Percentiles rank a stretch among this genome's conserved stretches.
These are phyloP conservation scores for Apophysomyces trapeziformis DNA, from an alignment of 371 early-diverging fungal genomes.

Conservation along the genomic window DNA sequence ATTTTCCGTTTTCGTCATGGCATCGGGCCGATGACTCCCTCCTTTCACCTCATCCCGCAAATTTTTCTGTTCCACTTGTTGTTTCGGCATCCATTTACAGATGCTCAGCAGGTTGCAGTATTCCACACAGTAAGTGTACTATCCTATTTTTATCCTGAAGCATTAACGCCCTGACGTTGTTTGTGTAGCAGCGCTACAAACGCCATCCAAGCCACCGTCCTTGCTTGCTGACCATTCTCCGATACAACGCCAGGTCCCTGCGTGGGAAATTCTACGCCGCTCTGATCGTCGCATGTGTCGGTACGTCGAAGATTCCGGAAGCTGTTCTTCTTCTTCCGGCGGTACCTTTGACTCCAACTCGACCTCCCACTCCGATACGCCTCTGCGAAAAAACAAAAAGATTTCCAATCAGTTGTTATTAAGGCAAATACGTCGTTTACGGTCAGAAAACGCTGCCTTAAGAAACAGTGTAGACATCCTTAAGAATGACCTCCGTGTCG, in stretches of 20 bases:
- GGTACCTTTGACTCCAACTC: constrained; percentile 6
- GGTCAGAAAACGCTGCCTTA: constrained; percentile 42
- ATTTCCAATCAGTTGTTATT: constrained; percentile 29
- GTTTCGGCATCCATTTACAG: constrained; percentile 5
- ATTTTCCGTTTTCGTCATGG: constrained; percentile 1
- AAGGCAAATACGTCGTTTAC: constrained; percentile 48
- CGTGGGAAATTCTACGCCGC: constrained; percentile 7
- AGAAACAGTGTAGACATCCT: constrained; percentile 36
- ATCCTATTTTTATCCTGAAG: background rate
- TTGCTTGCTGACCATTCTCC: background rate
- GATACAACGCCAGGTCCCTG: constrained; percentile 11
- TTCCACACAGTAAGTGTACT: background rate
- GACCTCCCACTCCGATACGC: background rate
- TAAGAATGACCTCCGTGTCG: constrained; percentile 42
- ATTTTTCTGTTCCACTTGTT: background rate
- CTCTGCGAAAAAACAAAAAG: constrained; percentile 23
- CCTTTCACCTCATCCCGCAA: background rate
- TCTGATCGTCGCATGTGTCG: constrained; percentile 5
- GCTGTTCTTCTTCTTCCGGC: constrained; percentile 5
- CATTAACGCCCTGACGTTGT: background rate
- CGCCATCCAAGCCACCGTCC: constrained; percentile 4
- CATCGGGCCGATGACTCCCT: background rate
- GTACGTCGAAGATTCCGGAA: constrained; percentile 1
- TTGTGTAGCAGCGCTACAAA: constrained; percentile 1
- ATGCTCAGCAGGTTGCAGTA: constrained; percentile 9